These are phyloP conservation scores for Taphrina deformans DNA, from an alignment of 1,139 yeast species.

Conservation along the genomic window DNA sequence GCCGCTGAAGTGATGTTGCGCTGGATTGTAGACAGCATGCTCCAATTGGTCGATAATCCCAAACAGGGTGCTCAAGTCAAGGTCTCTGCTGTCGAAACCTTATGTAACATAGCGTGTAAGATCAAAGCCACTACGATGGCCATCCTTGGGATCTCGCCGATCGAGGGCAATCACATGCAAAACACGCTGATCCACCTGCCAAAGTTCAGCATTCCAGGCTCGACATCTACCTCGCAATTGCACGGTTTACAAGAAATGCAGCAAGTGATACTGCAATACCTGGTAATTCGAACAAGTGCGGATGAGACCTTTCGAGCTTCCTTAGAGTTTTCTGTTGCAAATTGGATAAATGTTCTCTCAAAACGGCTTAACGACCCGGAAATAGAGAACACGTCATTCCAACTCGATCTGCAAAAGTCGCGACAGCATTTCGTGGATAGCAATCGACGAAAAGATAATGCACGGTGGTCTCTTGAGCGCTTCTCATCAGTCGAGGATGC, in stretches of 20 bases:
- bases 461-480: background rate
- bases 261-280: background rate
- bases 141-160: conserved; percentile 29
- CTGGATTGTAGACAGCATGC: conserved; percentile 38
- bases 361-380: background rate
- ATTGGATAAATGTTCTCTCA: background rate
- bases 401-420: background rate
- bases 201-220: conserved; percentile 19
- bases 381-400: background rate
- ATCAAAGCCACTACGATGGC: conserved; percentile 47
- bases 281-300: background rate
- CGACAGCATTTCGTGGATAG: background rate
- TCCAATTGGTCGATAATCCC: conserved; percentile 44
- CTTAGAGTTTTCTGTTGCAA: background rate
- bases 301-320: background rate
- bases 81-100: conserved; percentile 55
- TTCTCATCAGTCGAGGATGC: background rate
- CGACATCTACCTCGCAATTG: background rate
- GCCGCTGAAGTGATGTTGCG: conserved; percentile 53
- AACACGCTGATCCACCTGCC: conserved; percentile 29
- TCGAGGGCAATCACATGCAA: conserved; percentile 39
- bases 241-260: background rate
- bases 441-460: background rate
- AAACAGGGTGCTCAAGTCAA: conserved; percentile 50
- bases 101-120: conserved; percentile 58